Evolutionary conservation across 169 alveolate genomes (phyloP).

Genomic region (Eimeria mitis): DNA sequence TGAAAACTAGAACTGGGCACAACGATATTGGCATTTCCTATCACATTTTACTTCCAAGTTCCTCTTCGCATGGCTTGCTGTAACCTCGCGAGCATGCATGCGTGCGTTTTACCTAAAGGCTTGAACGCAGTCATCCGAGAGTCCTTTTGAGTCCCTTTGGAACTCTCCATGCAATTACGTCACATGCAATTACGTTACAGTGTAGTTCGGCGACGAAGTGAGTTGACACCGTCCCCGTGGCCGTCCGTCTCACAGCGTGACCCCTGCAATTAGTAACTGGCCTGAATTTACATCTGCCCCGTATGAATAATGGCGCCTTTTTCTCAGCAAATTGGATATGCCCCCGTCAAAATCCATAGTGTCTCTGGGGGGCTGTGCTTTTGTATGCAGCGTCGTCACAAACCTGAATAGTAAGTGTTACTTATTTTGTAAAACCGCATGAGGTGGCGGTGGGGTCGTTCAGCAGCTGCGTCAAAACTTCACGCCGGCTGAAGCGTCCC

Average conservation of each 20-base stretch:
- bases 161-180: no score
- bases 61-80: not conserved
- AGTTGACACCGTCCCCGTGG: no score
- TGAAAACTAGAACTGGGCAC: not conserved
- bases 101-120: not conserved
- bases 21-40: not conserved
- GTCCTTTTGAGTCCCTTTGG: not conserved
- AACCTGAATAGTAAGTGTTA: not conserved
- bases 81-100: not conserved
- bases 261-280: not conserved
- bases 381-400: not conserved
- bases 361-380: not conserved
- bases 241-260: not conserved
- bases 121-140: not conserved
- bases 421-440: not conserved
- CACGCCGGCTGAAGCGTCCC: slow-evolving; percentile 57
- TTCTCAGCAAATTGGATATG: not conserved
- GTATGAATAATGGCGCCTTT: not conserved
- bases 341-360: not conserved
- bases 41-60: not conserved
- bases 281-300: not conserved
- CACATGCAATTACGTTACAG: not conserved
- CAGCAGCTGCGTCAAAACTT: slow-evolving; percentile 3
- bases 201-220: not conserved
- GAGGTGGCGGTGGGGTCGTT: not conserved